Conservation (phyloP, 2,329 filamentous ascomycete genomes). For the Thelonectria blattea region DNA sequence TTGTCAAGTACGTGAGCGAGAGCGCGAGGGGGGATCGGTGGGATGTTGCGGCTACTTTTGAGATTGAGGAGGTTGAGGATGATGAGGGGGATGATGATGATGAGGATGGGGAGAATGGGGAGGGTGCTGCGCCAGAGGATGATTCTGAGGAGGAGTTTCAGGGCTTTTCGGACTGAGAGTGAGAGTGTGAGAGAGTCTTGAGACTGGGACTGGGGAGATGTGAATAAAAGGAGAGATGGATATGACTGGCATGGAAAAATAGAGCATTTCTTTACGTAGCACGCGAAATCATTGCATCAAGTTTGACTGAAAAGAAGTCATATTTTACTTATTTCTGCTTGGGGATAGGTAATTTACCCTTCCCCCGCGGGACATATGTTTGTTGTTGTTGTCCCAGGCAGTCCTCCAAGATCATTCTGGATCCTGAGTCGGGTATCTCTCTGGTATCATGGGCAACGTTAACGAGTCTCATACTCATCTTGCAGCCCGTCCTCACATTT, state of each 20-base stretch:
- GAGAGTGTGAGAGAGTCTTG: slow-evolving; percentile 45
- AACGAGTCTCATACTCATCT: no score
- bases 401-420: no score
- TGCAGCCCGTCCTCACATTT: no score
- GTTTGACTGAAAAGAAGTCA: background rate
- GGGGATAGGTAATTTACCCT: background rate
- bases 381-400: no score
- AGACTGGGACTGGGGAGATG: background rate
- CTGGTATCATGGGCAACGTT: no score
- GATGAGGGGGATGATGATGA: slow-evolving; percentile 48
- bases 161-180: slow-evolving; percentile 57
- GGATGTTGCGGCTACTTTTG: slow-evolving; percentile 84
- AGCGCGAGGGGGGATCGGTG: slow-evolving; percentile 87
- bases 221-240: no score
- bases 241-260: slow-evolving; percentile 15
- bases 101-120: slow-evolving; percentile 45
- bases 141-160: slow-evolving; percentile 64
- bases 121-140: slow-evolving; percentile 41
- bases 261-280: slow-evolving; percentile 28
- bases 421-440: no score
- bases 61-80: slow-evolving; percentile 65
- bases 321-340: background rate
- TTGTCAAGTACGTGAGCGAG: slow-evolving; percentile 93
- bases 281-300: background rate
- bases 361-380: no score